These are phyloP conservation scores for Aeminium ludgeri DNA, from an alignment of 495 filamentous ascomycete species.

Conservation along the genomic window DNA sequence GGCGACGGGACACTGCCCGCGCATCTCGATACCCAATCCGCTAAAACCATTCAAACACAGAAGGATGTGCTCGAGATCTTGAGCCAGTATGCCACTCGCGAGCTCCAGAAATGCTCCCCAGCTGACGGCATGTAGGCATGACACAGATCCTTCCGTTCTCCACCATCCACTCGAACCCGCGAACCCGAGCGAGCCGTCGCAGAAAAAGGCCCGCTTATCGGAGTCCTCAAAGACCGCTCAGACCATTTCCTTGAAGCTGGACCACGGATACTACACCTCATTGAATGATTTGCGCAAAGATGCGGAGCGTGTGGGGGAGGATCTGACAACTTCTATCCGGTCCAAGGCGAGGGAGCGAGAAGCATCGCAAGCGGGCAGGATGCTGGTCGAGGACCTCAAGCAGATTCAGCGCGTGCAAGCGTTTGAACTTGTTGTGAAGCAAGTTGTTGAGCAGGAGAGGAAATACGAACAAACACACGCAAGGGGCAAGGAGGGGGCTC, in stretches of 20 bases:
- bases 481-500: background rate
- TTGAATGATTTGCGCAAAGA: slow-evolving; percentile 7
- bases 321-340: slow-evolving; percentile 2
- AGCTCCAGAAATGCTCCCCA: background rate
- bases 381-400: slow-evolving; percentile 13
- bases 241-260: slow-evolving; percentile 11
- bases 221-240: background rate
- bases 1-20: background rate
- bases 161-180: slow-evolving; percentile 9
- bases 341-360: slow-evolving; percentile 3
- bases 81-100: background rate
- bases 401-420: slow-evolving; percentile 14
- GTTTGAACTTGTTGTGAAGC: slow-evolving; percentile 10
- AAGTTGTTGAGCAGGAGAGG: slow-evolving; percentile 9
- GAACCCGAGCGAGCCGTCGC: slow-evolving; percentile 16
- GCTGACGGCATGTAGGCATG: slow-evolving; percentile 17
- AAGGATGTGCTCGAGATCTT: slow-evolving; percentile 11
- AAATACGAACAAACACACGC: background rate
- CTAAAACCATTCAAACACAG: slow-evolving; percentile 4
- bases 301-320: slow-evolving; percentile 8
- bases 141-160: slow-evolving; percentile 24
- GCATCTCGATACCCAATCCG: background rate
- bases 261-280: slow-evolving; percentile 5
- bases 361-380: background rate
- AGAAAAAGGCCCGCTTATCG: slow-evolving; percentile 23